Base-by-base conservation (phyloP, 192 early-diverging fungal species). In the Backusella luteola region DNA sequence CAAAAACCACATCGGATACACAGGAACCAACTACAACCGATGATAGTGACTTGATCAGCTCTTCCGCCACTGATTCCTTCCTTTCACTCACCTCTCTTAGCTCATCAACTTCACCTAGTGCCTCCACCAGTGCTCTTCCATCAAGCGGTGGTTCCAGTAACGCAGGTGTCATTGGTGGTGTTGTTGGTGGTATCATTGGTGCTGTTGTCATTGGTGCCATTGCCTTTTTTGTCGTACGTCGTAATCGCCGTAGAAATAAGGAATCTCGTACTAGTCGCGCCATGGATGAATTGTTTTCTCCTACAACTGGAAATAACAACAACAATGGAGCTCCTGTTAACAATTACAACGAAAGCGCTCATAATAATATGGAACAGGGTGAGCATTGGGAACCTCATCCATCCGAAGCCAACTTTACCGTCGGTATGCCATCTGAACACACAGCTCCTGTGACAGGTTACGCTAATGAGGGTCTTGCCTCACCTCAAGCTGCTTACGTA, bases 161-260 rank as follows among this genome's bases (percentile, higher is more conserved):
- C 32, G 19, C 59, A 6, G 72, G 26, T 69, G 44, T 67, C 19
- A 49, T 67, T 56, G 67, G 67, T 53, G 75, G 67, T 49, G 75
- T 68, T 76, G 49, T 76, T 36, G 75, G 75, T 53, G 75, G 75
- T 56, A 35, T 76, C 67, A 32, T 34, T 23, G 75, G 67, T 38
- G 49, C 35, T 34, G 75, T 35, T 23, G n/a, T 56, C 19, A 67
- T 76, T 53, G 75, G 49, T 38, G 66, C 66, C 4, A 34, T 44
- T 68, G 75, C 75, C 67, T 76, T 76, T 69, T 69, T 76, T 35
- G 29, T 69, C 1, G 44, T 76, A 23, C 66, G 67, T 53, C 75
- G 75, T 44, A 76, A 52, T 69, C 44, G 69, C 11, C 76, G 68
- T 63, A 59, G 38, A 63, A 38, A 36, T 35, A 49, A 67, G 56